These are phyloP conservation scores for Beauveria caledonica DNA, from an alignment of 2,329 filamentous ascomycete genomes.

Conservation along the genomic window DNA sequence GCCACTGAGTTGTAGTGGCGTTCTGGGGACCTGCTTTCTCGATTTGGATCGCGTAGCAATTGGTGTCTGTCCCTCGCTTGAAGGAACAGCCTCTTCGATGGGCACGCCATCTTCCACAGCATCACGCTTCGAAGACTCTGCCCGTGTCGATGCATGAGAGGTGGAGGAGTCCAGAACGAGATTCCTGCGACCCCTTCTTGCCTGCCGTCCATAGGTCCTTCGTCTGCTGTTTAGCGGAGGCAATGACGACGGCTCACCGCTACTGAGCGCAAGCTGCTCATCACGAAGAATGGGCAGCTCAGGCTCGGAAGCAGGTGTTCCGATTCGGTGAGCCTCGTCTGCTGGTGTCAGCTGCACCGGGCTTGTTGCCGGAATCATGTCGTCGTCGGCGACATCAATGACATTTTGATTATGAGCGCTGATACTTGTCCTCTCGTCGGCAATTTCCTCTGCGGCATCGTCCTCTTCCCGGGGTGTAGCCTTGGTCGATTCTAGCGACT, in stretches of 20 bases:
- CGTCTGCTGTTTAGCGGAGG: slow-evolving; percentile 14
- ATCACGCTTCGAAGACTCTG: neutral
- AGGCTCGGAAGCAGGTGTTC: slow-evolving; percentile 20
- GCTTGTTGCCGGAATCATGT: slow-evolving; percentile 33
- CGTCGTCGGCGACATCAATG: slow-evolving; percentile 19
- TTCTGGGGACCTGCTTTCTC: neutral
- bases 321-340: slow-evolving; percentile 16
- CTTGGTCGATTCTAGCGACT: slow-evolving; percentile 23
- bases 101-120: neutral
- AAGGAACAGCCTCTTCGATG: neutral
- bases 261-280: slow-evolving; percentile 9
- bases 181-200: slow-evolving; percentile 17
- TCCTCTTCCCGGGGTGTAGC: slow-evolving; percentile 24
- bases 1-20: neutral
- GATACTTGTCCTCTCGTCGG: slow-evolving; percentile 11
- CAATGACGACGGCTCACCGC: slow-evolving; percentile 23
- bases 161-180: slow-evolving; percentile 23
- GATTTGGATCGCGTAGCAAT: slow-evolving; percentile 2
- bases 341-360: slow-evolving; percentile 23
- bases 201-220: slow-evolving; percentile 17
- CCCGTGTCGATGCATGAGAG: neutral
- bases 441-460: slow-evolving; percentile 5
- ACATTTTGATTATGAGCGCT: slow-evolving; percentile 11
- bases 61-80: neutral
- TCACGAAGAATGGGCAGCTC: slow-evolving; percentile 26